phyloP scores from a whole-genome alignment of 495 filamentous ascomycete genomes.

The Aspergillus heteromorphus region DNA sequence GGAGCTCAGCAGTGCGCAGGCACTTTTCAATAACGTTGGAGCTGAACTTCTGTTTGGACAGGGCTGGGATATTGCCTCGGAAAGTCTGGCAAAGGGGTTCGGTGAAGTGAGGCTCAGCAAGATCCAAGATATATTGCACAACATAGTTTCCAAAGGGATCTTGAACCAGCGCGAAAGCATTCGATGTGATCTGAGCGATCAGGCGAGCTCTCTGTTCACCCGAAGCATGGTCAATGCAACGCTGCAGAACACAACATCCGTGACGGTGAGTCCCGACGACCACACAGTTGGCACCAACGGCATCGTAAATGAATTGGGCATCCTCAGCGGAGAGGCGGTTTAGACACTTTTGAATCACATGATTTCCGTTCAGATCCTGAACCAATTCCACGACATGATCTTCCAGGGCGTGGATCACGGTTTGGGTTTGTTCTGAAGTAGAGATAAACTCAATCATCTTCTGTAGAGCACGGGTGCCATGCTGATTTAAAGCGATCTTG shows the following conservation, averaged over 20 bases:
- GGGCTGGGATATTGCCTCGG: conserved; percentile 59
- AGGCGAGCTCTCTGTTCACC: conserved; percentile 82
- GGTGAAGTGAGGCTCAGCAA: conserved; percentile 76
- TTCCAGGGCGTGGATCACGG: conserved; percentile 73
- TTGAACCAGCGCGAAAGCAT: conserved; percentile 79
- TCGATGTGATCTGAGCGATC: conserved; percentile 75
- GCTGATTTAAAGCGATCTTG: conserved; percentile 89
- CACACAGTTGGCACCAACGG: conserved; percentile 79
- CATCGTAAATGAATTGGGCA: conserved; percentile 93
- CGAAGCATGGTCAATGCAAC: conserved; percentile 95
- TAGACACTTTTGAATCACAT: conserved; percentile 97
- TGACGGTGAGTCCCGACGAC: conserved; percentile 95
- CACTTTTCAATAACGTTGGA: conserved; percentile 99
- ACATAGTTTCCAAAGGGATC: conserved; percentile 99
- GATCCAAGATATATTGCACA: conserved; percentile 94
- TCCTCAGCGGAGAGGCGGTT: conserved; percentile 80
- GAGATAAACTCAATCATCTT: conserved; percentile 99
- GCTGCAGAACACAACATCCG: conserved; percentile 95
- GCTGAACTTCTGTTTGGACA: conserved; percentile 98
- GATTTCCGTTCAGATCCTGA: conserved; percentile 95
- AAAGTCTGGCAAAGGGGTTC: conserved; percentile 78
- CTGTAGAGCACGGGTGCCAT: conserved; percentile 91
- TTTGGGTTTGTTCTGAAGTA: conserved; percentile 68
- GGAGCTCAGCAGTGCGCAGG: conserved; percentile 67
- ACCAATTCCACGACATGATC: conserved; percentile 84